phyloP scores from a whole-genome alignment of 495 filamentous ascomycete species.

The Trichoderma reesei region DNA sequence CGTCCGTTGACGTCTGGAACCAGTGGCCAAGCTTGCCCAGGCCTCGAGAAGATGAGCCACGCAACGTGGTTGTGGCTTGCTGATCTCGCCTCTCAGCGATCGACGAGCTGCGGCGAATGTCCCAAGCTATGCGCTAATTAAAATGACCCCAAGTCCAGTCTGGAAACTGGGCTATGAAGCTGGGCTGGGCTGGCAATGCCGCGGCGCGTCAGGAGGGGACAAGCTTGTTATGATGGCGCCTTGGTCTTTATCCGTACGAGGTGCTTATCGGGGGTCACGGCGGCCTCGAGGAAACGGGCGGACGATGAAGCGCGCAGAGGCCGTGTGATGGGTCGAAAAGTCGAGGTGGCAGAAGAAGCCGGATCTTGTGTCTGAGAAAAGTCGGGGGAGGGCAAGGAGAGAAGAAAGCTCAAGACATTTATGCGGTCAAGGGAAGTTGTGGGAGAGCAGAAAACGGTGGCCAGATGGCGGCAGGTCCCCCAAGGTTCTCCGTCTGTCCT shows the following conservation, averaged over 20 bases:
- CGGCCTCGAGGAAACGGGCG: slow-evolving; percentile 1
- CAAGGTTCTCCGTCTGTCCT: background rate
- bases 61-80: slow-evolving; percentile 8
- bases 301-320: background rate
- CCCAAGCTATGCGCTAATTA: slow-evolving; percentile 7
- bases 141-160: slow-evolving; percentile 2
- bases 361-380: background rate
- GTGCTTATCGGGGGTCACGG: slow-evolving; percentile 4
- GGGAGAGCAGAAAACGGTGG: background rate
- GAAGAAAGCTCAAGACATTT: background rate
- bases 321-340: background rate
- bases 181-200: background rate
- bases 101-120: slow-evolving; percentile 5
- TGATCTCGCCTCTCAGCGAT: slow-evolving; percentile 8
- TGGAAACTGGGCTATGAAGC: slow-evolving; percentile 4
- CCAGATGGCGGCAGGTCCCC: background rate
- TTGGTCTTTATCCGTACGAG: background rate
- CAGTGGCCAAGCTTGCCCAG: background rate
- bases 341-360: background rate
- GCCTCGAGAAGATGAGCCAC: background rate
- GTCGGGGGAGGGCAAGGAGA: background rate
- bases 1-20: background rate
- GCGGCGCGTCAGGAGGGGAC: background rate
- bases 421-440: background rate
- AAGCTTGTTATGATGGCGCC: background rate